Evolutionary conservation across 2,329 filamentous ascomycete genomes (phyloP).

Genomic region (Drechslera avenae): DNA sequence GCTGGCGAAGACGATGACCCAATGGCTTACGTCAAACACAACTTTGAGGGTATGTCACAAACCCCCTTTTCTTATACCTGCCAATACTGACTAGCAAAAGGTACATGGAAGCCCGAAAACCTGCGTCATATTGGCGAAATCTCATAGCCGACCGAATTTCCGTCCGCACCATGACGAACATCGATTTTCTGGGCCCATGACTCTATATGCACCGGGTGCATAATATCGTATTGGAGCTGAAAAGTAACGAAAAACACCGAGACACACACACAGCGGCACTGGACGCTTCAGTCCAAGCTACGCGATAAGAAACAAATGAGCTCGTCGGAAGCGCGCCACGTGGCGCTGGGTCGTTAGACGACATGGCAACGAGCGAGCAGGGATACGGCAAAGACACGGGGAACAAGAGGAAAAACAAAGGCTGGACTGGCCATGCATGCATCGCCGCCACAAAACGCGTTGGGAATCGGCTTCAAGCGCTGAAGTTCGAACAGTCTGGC

Average conservation of each 20-base stretch:
- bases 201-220: no score
- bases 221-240: no score
- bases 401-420: no score
- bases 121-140: conserved; percentile 44
- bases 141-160: conserved; percentile 27
- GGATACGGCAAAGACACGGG: neutral
- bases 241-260: no score
- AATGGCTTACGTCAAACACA: conserved; percentile 97
- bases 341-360: no score
- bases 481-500: conserved; percentile 31
- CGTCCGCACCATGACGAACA: no score
- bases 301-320: no score
- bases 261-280: no score
- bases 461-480: conserved; percentile 39
- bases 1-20: conserved; percentile 86
- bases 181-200: no score
- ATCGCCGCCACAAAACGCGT: neutral
- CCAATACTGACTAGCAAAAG: conserved; percentile 35
- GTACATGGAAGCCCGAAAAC: conserved; percentile 45
- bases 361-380: neutral
- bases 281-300: no score
- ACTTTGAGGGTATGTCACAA: conserved; percentile 80
- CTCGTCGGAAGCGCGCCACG: no score
- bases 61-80: conserved; percentile 2
- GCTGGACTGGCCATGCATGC: neutral